Percentiles rank a stretch among this genome's conserved stretches.
Evolutionary conservation across 78 protist genomes (phyloP).

Genomic region (Dictyostelium intermedium): DNA sequence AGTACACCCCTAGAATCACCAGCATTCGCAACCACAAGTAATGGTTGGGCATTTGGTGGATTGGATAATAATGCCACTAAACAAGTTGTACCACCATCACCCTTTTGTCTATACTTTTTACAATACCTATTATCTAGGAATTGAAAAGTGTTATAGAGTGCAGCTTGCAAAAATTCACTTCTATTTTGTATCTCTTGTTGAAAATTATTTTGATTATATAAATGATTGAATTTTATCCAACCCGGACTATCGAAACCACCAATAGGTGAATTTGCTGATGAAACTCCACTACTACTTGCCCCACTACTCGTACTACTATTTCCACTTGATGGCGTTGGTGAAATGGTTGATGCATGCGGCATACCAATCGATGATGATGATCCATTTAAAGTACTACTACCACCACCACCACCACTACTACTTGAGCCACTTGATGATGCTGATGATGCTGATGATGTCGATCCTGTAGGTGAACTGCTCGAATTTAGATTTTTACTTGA

Average conservation of each 20-base stretch:
- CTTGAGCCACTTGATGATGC: background rate
- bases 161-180: constrained; percentile 35
- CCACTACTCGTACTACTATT: background rate
- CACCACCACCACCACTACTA: too few species aligned
- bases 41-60: constrained; percentile 50
- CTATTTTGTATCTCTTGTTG: constrained; percentile 66
- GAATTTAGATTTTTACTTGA: constrained; percentile 11
- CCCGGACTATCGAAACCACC: constrained; percentile 10
- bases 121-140: constrained; percentile 27
- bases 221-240: constrained; percentile 11
- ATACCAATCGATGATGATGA: background rate
- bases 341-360: background rate
- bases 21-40: constrained; percentile 53
- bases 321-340: constrained; percentile 1
- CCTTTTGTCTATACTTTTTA: constrained; percentile 53
- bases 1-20: constrained; percentile 76
- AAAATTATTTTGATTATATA: constrained; percentile 11
- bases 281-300: constrained; percentile 1
- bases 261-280: background rate
- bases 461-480: background rate
- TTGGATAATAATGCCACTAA: constrained; percentile 18
- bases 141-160: constrained; percentile 31
- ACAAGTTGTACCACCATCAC: constrained; percentile 55
- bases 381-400: background rate
- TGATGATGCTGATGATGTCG: background rate